These are phyloP conservation scores for Aspergillus flavus DNA, from an alignment of 2,329 filamentous ascomycete genomes.

Conservation along the genomic window DNA sequence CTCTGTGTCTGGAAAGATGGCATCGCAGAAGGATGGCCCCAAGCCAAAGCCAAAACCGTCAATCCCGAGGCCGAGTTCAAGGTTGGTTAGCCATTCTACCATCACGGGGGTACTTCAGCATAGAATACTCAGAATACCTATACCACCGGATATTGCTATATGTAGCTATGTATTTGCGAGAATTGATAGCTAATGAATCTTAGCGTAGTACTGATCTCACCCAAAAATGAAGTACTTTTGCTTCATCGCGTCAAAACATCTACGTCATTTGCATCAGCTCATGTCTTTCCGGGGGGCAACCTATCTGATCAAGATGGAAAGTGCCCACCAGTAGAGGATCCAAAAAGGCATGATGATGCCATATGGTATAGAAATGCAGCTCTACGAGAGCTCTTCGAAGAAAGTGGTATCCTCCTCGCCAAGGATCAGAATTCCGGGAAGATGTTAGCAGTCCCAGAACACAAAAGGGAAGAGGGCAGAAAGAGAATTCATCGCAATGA, in stretches of 20 bases:
- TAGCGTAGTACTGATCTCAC: slow-evolving; percentile 85
- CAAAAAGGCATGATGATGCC: slow-evolving; percentile 68
- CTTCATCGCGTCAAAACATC: slow-evolving; percentile 84
- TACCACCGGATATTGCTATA: not conserved
- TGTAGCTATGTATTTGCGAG: not conserved
- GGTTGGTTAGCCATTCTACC: slow-evolving; percentile 42
- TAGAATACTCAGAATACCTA: too few species aligned
- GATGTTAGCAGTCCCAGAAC: slow-evolving; percentile 63
- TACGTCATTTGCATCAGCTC: slow-evolving; percentile 82
- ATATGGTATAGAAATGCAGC: slow-evolving; percentile 77
- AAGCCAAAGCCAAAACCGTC: slow-evolving; percentile 42
- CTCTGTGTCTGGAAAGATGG: slow-evolving; percentile 22
- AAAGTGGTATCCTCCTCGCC: slow-evolving; percentile 85
- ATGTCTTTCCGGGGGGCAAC: slow-evolving; percentile 92
- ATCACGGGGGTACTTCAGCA: not conserved
- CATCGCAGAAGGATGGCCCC: slow-evolving; percentile 17
- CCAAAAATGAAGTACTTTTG: slow-evolving; percentile 82
- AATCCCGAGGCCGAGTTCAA: slow-evolving; percentile 65
- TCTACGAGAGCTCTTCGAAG: slow-evolving; percentile 90
- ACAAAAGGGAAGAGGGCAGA: slow-evolving; percentile 66
- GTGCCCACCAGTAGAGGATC: slow-evolving; percentile 53
- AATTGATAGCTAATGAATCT: slow-evolving; percentile 16
- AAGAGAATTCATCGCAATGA: slow-evolving; percentile 68
- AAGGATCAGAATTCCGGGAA: slow-evolving; percentile 41
- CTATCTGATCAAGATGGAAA: slow-evolving; percentile 74